phyloP scores from a whole-genome alignment of 2,329 filamentous ascomycete genomes.

The Diaporthe destruens region DNA sequence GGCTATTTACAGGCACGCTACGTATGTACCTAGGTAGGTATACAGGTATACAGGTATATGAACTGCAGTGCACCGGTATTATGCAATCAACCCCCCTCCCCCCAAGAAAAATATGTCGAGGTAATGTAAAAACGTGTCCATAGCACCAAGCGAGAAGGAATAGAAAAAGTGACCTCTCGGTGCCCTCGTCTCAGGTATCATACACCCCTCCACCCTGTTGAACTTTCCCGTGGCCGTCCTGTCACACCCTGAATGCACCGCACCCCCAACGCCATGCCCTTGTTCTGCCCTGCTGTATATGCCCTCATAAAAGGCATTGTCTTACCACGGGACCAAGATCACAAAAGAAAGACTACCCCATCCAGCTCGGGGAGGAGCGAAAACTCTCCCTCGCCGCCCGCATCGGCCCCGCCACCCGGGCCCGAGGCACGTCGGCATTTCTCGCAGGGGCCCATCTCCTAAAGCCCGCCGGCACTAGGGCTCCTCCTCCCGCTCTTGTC shows the following conservation, averaged over 20 bases:
- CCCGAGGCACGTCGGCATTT: neutral
- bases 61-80: conserved; percentile 22
- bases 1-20: neutral
- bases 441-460: neutral
- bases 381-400: conserved; percentile 6
- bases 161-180: neutral
- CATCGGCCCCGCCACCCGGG: neutral
- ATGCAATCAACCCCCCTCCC: conserved; percentile 11
- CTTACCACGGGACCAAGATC: neutral
- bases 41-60: conserved; percentile 20
- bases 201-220: conserved; percentile 4
- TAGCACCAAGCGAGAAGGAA: neutral
- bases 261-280: conserved; percentile 3
- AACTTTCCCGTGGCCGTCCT: conserved; percentile 8
- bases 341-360: conserved; percentile 25
- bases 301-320: neutral
- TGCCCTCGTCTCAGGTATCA: conserved; percentile 31
- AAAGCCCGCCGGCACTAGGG: conserved; percentile 15
- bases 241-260: conserved; percentile 2
- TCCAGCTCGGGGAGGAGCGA: conserved; percentile 12
- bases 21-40: neutral
- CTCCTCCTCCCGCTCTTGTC: conserved; percentile 24
- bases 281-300: neutral
- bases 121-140: conserved; percentile 19
- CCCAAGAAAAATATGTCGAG: conserved; percentile 25